Evolutionary conservation across 768 basidiomycete genomes (phyloP).

Genomic region (Termitomyces eurrhizus): DNA sequence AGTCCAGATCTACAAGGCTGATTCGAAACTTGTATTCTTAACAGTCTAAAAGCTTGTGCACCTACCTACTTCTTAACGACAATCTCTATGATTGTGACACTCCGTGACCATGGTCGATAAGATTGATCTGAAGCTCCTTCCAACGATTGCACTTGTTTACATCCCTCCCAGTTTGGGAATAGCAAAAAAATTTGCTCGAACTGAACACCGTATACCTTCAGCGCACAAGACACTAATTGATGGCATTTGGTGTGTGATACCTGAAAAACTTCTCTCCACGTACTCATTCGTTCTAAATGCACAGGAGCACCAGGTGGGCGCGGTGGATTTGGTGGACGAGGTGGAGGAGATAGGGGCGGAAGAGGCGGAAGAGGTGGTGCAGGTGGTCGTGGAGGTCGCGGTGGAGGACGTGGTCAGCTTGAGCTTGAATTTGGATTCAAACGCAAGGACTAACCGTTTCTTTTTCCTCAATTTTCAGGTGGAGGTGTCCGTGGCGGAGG

Average conservation of each 20-base stretch:
- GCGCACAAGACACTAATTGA: conserved; percentile 13
- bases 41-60: too few species aligned
- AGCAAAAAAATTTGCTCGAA: conserved; percentile 18
- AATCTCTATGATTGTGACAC: too few species aligned
- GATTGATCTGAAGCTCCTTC: background rate
- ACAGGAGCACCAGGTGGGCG: conserved; percentile 66
- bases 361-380: conserved; percentile 35
- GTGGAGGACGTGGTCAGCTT: conserved; percentile 32
- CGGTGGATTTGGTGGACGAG: conserved; percentile 62
- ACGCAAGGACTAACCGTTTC: background rate
- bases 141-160: conserved; percentile 11
- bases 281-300: background rate
- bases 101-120: background rate
- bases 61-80: too few species aligned
- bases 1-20: too few species aligned
- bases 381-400: conserved; percentile 37
- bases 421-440: background rate
- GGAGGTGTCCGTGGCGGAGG: conserved; percentile 26
- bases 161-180: conserved; percentile 14
- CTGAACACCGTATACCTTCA: conserved; percentile 4
- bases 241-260: conserved; percentile 22
- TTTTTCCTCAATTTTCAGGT: conserved; percentile 1
- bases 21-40: too few species aligned
- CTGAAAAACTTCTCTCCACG: background rate
- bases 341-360: conserved; percentile 34